Evolutionary conservation across 768 basidiomycete genomes (phyloP), one percentile per base, ranked within the genome.

Genomic region (Wakefieldia striispora): DNA sequence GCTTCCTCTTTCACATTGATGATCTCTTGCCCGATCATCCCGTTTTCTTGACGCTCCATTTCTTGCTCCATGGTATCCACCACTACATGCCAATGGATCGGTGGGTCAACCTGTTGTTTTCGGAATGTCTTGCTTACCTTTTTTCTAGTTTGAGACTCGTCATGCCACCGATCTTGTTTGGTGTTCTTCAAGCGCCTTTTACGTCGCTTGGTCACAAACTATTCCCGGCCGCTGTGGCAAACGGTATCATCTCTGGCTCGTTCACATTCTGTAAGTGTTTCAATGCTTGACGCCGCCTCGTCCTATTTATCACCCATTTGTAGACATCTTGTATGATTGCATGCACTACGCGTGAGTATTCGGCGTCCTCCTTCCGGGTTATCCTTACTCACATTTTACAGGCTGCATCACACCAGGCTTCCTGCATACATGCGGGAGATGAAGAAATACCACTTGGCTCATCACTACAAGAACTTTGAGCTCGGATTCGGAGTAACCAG

Each of bases 381-480:
- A 14, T 19, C n/a, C 10, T 17, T 40, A 33, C 40, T 51, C 49
- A 57, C 26, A 44, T 43, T 23, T 39, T 53, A 29, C 56, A 83
- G 85, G 20, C 75, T 94, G 49, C 94, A 95, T 65, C 93, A 97
- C 71, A 86, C 89, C 3, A 82, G 75, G 57, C 81, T 95, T 20
- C 92, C 93, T 3, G 73, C 83, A 31, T 97, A 97, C 71, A 67
- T 98, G 71, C 79, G 78, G 50, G 87, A 93, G 65, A 88, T 91
- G 88, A 99, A 99, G 77, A 90, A 90, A 65, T 98, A 97, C 64
- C 97, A 99, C 61, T 80, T 99, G 55, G 94, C 92, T 7, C 95
- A 97, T 64, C 95, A 97, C 68, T 97, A 95, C 76, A 97, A 97
- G 72, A 95, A 97, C 74, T 95, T 92, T 66, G 93, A 97, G 64